phyloP scores from a whole-genome alignment of 2,329 filamentous ascomycete genomes.

The Aphanocladium album region DNA sequence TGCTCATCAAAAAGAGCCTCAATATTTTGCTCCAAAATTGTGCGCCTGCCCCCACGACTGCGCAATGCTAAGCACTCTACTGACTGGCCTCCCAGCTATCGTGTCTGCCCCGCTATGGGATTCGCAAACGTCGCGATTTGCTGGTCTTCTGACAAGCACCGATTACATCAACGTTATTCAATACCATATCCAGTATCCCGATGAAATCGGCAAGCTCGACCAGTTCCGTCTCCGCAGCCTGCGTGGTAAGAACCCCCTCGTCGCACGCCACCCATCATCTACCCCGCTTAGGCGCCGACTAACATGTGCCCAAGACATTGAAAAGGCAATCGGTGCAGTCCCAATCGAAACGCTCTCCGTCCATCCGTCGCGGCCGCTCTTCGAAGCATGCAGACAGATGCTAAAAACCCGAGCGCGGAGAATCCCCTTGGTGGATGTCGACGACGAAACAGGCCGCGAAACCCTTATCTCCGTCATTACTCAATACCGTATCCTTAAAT shows the following conservation, averaged over 20 bases:
- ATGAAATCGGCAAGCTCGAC: slow-evolving; percentile 83
- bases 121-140: slow-evolving; percentile 86
- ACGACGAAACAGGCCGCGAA: slow-evolving; percentile 87
- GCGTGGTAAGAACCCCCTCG: slow-evolving; percentile 57
- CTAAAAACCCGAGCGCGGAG: slow-evolving; percentile 86
- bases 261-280: not conserved
- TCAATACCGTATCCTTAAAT: slow-evolving; percentile 97
- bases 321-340: slow-evolving; percentile 84
- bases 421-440: slow-evolving; percentile 88
- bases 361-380: slow-evolving; percentile 82
- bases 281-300: slow-evolving; percentile 7
- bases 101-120: slow-evolving; percentile 98
- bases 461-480: slow-evolving; percentile 97
- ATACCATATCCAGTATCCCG: slow-evolving; percentile 97
- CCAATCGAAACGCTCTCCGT: slow-evolving; percentile 96
- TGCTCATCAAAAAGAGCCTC: slow-evolving; percentile 95
- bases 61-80: slow-evolving; percentile 6
- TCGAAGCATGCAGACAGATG: slow-evolving; percentile 94
- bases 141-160: slow-evolving; percentile 87
- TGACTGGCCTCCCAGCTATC: slow-evolving; percentile 59
- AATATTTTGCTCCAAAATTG: slow-evolving; percentile 95
- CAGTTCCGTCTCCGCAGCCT: slow-evolving; percentile 90
- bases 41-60: slow-evolving; percentile 33
- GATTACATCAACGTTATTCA: slow-evolving; percentile 99
- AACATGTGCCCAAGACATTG: slow-evolving; percentile 62